Base-by-base conservation (phyloP, 2,329 filamentous ascomycete species). In the Aspergillus caelatus region DNA sequence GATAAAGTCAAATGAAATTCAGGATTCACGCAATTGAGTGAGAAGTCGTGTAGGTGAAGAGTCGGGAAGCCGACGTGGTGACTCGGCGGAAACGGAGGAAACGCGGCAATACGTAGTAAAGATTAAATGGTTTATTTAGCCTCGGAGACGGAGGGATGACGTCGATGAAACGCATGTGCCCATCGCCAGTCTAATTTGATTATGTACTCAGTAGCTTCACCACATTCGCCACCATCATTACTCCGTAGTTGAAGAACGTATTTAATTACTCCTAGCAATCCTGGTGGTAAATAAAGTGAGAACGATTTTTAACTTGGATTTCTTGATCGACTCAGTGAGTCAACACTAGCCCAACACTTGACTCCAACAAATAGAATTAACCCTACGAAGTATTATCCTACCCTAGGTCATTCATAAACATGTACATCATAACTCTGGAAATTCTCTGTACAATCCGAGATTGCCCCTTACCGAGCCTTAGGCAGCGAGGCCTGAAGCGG, bases 401-500 rank as follows among this genome's bases (percentile, higher is more conserved):
- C 36, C 12, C 26, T 39, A 55, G 52, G 52, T 39, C 32, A 39
- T 39, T 55, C 21, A 30, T 60, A 54, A 57, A 36, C 34, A 55
- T 63, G 30, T 48, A 62, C 58, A 59, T 58, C 58, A 57, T 43
- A 46, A 60, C 23, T 28, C 48, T 50, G 28, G 41, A 61, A 61
- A 19, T 45, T 30, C 21, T 60, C 50, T 65, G 52, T 63, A 61
- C 55, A 52, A 62, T 34, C 52, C 23, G 56, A 41, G 26, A 30
- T n/a, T 48, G 10, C 39, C 54, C 21, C 56, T 66, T 66, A 76
- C 57, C 73, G 60, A 23, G 74, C 65, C 12, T 48, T 43, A 41
- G 76, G 76, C 60, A 83, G 64, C 16, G 72, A 69, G 21, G 77
- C 78, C 23, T 74, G 71, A 14, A 89, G 79, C 26, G 80, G 81